Evolutionary conservation across 345 rosid species (phyloP), one percentile per base, ranked within the genome.

Genomic region (Sonneratia alba): DNA sequence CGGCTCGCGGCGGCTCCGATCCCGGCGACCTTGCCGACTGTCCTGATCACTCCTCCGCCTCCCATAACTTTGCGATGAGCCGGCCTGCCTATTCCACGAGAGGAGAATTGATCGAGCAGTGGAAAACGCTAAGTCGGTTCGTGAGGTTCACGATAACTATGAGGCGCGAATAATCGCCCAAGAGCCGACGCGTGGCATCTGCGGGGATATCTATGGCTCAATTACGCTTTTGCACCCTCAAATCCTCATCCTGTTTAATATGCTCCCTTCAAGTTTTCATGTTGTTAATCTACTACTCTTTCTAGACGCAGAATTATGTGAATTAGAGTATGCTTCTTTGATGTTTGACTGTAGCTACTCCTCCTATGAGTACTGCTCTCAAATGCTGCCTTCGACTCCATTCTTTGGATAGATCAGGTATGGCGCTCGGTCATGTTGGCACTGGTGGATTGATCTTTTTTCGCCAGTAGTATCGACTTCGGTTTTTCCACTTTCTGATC

Each of bases 11-110:
- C 48, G 19, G 66, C 66, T 27, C 66, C 66, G 70, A 68, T 68
- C 19, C 70, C 70, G 70, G 70, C 49, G 27, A 68, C 56, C 70
- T 43, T 68, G 56, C 70, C 70, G 36, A 42, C 70, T 6, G 70
- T 40, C 36, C 70, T 43, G 70, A 68, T 68, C 36, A 68, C 36
- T 42, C 70, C 70, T 7, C 70, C 70, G 36, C 70, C 70, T 45
- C 70, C 70, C 70, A 68, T 68, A 56, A 13, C 37, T 16, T 1
- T 5, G 66, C 38, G 38, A 27, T 62, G 32, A 21, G 8, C 11
- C 62, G 62, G 6, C 32, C 62, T 56, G 62, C 62, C 32, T 21
- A 9, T 7, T 56, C 63, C 9, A 42, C 4, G 61, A 27, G 32
- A 27, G 32, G 32, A 27, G 61, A 18, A 55, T 21, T 7, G 61